These are phyloP conservation scores for Aspergillus homomorphus DNA, from an alignment of 495 filamentous ascomycete species.

Conservation along the genomic window DNA sequence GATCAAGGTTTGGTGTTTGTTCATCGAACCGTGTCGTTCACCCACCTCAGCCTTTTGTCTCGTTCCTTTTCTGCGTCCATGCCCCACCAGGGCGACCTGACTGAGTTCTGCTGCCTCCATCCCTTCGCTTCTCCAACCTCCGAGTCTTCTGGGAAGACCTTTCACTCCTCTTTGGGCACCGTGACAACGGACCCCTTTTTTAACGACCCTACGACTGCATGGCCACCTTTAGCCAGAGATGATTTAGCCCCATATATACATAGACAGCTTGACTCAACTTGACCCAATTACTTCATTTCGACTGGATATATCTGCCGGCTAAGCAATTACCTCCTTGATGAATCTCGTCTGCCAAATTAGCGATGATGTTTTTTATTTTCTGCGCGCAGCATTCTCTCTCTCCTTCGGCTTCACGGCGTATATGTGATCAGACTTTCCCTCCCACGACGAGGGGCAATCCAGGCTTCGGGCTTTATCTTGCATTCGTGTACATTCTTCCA, in stretches of 20 bases:
- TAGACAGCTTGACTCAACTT: constrained; percentile 20
- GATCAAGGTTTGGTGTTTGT: neutral
- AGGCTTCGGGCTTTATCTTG: constrained; percentile 5
- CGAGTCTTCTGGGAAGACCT: constrained; percentile 10
- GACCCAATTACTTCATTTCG: constrained; percentile 17
- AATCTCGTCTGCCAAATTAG: constrained; percentile 20
- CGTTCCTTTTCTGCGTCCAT: constrained; percentile 7
- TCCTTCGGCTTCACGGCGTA: constrained; percentile 24
- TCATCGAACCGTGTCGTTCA: constrained; percentile 6
- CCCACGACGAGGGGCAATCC: constrained; percentile 12
- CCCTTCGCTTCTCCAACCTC: constrained; percentile 11
- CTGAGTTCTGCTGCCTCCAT: constrained; percentile 9
- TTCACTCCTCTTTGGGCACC: constrained; percentile 12
- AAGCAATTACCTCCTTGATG: constrained; percentile 15
- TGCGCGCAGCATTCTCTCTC: neutral
- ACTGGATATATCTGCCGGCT: constrained; percentile 25
- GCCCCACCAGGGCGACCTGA: constrained; percentile 10
- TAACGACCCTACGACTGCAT: constrained; percentile 16
- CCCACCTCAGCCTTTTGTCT: constrained; percentile 10
- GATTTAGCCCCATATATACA: constrained; percentile 27
- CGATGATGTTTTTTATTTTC: constrained; percentile 20
- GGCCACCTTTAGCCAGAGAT: constrained; percentile 22
- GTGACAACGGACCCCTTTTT: constrained; percentile 6
- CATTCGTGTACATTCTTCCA: constrained; percentile 20
- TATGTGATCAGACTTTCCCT: constrained; percentile 10